phyloP scores from a whole-genome alignment of 208 protist genomes.

The Trypanosoma congolense region DNA sequence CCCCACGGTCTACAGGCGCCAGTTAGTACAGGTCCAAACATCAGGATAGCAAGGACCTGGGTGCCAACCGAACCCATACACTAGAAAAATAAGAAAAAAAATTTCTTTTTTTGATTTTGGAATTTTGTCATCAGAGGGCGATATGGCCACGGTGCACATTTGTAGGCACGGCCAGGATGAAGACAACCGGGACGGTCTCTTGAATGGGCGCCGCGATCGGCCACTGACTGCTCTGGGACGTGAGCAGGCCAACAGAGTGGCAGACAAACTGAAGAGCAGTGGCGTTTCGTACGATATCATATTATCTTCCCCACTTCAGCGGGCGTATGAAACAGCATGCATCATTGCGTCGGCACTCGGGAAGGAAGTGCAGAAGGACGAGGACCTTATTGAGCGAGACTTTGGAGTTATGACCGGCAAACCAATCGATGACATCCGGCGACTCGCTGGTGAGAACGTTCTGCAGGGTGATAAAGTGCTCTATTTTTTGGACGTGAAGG shows the following conservation, averaged over 20 bases:
- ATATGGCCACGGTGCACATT: slow-evolving; percentile 61
- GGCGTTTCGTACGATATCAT: slow-evolving; percentile 54
- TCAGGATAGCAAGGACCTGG: too few species aligned
- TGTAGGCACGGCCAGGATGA: slow-evolving; percentile 89
- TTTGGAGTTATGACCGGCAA: slow-evolving; percentile 82
- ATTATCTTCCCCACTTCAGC: slow-evolving; percentile 69
- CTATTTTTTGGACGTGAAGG: slow-evolving; percentile 76
- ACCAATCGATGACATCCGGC: slow-evolving; percentile 63
- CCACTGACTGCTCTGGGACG: slow-evolving; percentile 67
- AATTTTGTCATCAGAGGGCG: too few species aligned
- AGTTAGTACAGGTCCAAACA: too few species aligned
- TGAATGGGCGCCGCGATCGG: slow-evolving; percentile 84
- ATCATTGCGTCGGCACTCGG: slow-evolving; percentile 40
- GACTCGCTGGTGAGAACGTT: slow-evolving; percentile 60
- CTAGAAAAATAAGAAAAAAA: too few species aligned
- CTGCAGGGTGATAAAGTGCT: slow-evolving; percentile 77
- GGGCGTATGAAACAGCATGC: slow-evolving; percentile 62
- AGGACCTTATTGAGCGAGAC: slow-evolving; percentile 81
- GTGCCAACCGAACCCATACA: too few species aligned
- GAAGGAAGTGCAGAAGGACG: slow-evolving; percentile 36
- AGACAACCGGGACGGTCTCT: slow-evolving; percentile 72
- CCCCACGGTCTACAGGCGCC: too few species aligned
- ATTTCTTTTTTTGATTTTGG: too few species aligned
- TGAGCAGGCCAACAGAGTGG: slow-evolving; percentile 55
- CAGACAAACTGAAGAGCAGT: slow-evolving; percentile 37